Base-by-base conservation (phyloP, 2,329 filamentous ascomycete species). In the Paraphoma chrysanthemicola region DNA sequence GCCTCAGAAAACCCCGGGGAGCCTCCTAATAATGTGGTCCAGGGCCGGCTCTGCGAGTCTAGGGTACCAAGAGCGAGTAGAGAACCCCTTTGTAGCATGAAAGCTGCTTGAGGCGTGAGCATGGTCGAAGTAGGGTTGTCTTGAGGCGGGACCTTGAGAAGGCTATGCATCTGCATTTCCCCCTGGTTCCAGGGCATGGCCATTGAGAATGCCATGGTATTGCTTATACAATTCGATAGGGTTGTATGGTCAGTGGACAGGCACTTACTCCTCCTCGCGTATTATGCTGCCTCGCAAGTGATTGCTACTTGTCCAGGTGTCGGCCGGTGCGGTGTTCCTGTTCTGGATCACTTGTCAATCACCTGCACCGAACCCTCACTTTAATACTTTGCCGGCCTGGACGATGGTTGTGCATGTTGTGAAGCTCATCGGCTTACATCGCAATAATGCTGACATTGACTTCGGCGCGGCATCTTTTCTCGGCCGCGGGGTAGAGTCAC, bases 21-120 rank as follows among this genome's bases (percentile, higher is more conserved):
- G 14, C 92, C 92, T n/a, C 91, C 91, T 86, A 90, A 90, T 7
- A 96, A 60, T 0, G 90, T 90, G 14, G 89, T 90, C 92, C 92
- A 96, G 1, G 90, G 91, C 17, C 85, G 79, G 2, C 84, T 83
- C 17, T 86, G 68, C 2, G 78, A 74, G 68, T 95, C 91, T 1
- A 93, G 77, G 0, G 90, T 86, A 1, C 92, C 92, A 16, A 96
- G 77, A 0, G 90, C 91, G 12, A 95, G 80, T 7, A 95, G 80
- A 0, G 90, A 87, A 0, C 86, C 88, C 14, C 78, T 77, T 48
- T 83, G 80, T 3, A 93, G 81, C 59, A 90, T 83, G 59, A 82
- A 79, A 1, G 81, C 85, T 18, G 89, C 88, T 14, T 85, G 81
- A 5, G 82, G 80, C 0, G 86, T 86, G 1, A 95, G 82, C 51